Conservation (phyloP, 768 basidiomycete species). For the Suillus occidentalis region DNA sequence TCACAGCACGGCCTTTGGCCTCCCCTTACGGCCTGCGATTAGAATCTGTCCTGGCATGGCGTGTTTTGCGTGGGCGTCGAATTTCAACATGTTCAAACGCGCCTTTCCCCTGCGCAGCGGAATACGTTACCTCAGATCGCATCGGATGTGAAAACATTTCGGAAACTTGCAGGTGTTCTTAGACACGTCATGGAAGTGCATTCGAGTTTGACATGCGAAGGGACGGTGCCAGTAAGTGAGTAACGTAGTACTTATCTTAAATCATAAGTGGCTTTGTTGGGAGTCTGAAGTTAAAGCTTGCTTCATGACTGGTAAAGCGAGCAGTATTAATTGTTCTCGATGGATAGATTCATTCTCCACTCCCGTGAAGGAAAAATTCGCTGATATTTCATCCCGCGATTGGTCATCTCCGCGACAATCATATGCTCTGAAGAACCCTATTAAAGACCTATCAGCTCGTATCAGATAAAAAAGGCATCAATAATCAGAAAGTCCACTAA, state of each 20-base stretch:
- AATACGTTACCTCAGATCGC: background rate
- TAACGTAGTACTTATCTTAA: background rate
- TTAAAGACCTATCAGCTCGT: background rate
- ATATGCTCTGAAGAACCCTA: background rate
- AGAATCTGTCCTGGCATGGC: no score
- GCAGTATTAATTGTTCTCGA: background rate
- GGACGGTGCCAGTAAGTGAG: background rate
- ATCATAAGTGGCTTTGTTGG: background rate
- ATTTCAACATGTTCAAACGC: background rate
- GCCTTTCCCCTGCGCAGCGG: background rate
- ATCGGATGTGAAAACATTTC: background rate
- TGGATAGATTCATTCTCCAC: background rate
- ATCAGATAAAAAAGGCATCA: background rate
- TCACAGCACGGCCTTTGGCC: background rate
- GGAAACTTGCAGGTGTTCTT: slow-evolving; percentile 3
- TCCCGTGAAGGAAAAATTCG: background rate
- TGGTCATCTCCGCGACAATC: background rate
- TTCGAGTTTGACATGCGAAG: background rate
- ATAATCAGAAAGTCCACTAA: background rate
- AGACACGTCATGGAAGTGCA: background rate
- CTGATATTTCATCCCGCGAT: background rate
- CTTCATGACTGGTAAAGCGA: background rate
- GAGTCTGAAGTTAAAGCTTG: background rate
- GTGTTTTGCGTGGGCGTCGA: background rate
- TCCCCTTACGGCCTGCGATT: background rate